Evolutionary conservation across 169 alveolate species (phyloP), one percentile per base, ranked within the genome.

Genomic region (Plasmodium reichenowi): DNA sequence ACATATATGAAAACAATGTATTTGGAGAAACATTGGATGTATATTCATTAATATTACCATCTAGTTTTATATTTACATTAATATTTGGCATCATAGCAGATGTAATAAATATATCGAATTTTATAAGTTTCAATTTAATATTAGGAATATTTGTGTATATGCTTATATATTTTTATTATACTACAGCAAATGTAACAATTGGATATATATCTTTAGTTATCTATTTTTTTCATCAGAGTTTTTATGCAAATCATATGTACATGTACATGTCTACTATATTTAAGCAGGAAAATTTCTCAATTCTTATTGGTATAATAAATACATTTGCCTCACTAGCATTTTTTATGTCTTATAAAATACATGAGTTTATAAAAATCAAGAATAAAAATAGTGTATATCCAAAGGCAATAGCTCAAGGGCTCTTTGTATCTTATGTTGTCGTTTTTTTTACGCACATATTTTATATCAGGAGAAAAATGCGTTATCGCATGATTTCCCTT

Each of bases 211-310:
- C 91, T 0, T 68, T 83, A 70, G 43, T 83, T 15, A 24, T 83
- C 12, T 83, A 70, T 83, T 67, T 83, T 58, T 71, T 83, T 58
- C 91, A 83, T 62, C 85, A 71, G 47, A 83, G 91, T 68, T 67
- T 83, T 83, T 83, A 52, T 70, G 91, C 74, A 20, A 83, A 83
- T 72, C 91, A 83, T 26, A 83, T 83, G 91, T 83, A 83, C 22
- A 83, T 83, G 85, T 83, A 70, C 20, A 83, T 83, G 91, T 83
- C 91, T 13, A 83, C 91, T 6, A 70, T 83, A n/a, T 83, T 83
- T 58, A 22, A 29, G 20, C 86, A 83, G 15, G 38, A 83, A 7
- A 83, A 83, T 83, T 83, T 83, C 43, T 62, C 91, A 60, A 32
- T 83, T 13, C 58, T 83, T 10, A 67, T 83, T 83, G 91, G 91